Evolutionary conservation across 257 asterid species (phyloP), one percentile per base, ranked within the genome.

Genomic region (Scutellaria minor): DNA sequence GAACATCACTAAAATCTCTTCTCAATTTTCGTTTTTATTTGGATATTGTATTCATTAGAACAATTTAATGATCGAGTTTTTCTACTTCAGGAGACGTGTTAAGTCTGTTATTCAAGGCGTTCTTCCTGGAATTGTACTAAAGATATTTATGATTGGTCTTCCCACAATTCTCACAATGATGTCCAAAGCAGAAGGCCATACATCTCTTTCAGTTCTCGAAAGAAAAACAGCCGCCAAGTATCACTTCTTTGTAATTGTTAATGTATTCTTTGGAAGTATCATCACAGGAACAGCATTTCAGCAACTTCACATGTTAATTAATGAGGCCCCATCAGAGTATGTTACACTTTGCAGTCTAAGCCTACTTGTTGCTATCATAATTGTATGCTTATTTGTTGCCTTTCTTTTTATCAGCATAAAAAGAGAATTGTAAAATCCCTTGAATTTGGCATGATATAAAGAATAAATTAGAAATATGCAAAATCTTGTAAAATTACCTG

Each of bases 231-330:
- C 98, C 6, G 89, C 82, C 59, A 93, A 88, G 79, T 90, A 82
- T 72, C 91, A 93, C 81, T 73, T 93, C 75, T 93, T 93, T 75
- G 6, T 88, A 65, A 89, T 93, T 41, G 89, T 93, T 44, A 90
- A 90, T 57, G 96, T 90, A 74, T 93, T 93, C 85, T 77, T 93
- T 52, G 97, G 96, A 76, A 93, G 98, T 75, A 85, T 93, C 74
- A 68, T 88, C 69, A 64, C 96, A 24, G 98, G 97, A 66, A 89
- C 98, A 74, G 97, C 98, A 71, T 90, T 92, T 71, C 78, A 92
- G 78, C 98, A 92, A 82, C 94, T 92, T 8, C 39, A 90, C 35
- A 83, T 61, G 74, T 86, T 90, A 70, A 78, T 90, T 50, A 66
- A 87, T 63, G 91, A 92, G 67, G 40, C 97, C 70, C 85, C 97